Conservation (phyloP, 495 filamentous ascomycete genomes). For the Baudoinia panamericana region DNA sequence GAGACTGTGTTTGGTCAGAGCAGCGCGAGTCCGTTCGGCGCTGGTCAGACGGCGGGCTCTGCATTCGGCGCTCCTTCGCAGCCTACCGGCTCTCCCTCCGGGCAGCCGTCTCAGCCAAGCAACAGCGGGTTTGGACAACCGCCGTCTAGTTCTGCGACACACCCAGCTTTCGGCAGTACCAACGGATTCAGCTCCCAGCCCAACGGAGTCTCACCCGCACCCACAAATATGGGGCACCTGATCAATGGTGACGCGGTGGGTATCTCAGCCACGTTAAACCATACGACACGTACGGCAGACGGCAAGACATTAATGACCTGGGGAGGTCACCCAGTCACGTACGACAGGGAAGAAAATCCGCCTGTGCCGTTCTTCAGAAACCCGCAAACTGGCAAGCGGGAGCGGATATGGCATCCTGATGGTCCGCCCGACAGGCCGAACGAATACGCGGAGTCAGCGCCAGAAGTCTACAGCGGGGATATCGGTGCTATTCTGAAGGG, state of each 20-base stretch:
- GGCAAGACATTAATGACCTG: slow-evolving; percentile 30
- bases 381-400: slow-evolving; percentile 36
- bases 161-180: too few relatives aligned
- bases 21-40: slow-evolving; percentile 7
- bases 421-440: slow-evolving; percentile 40
- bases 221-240: neutral
- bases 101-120: slow-evolving; percentile 12
- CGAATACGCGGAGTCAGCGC: slow-evolving; percentile 33
- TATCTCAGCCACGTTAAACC: slow-evolving; percentile 1
- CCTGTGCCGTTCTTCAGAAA: slow-evolving; percentile 37
- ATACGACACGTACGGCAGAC: neutral
- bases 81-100: slow-evolving; percentile 8
- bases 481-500: slow-evolving; percentile 40
- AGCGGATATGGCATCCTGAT: slow-evolving; percentile 55
- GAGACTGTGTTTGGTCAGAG: slow-evolving; percentile 1
- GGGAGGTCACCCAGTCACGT: slow-evolving; percentile 44
- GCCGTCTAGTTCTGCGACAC: too few relatives aligned
- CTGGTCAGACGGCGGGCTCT: neutral
- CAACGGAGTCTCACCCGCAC: too few relatives aligned
- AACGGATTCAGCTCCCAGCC: too few relatives aligned
- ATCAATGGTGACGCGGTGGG: neutral
- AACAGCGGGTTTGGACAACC: too few relatives aligned
- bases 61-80: slow-evolving; percentile 7
- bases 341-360: slow-evolving; percentile 23
- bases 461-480: slow-evolving; percentile 35